Evolutionary conservation across 352 stramenopile species (phyloP).

Genomic region (Blastocystis sp.): DNA sequence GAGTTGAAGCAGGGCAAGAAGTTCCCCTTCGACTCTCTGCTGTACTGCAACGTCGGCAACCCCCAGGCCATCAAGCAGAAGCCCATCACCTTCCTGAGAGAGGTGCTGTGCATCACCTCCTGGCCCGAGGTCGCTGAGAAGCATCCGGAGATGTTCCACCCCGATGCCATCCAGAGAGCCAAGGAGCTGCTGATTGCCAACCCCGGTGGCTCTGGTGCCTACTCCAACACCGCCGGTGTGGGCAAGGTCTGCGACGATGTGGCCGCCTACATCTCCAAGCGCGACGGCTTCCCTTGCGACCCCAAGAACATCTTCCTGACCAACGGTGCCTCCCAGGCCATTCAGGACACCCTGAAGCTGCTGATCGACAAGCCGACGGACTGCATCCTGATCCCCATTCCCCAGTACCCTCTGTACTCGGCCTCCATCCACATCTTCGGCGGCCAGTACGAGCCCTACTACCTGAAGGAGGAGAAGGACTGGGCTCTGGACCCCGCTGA

Average conservation of each 20-base stretch:
- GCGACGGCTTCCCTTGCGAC: conserved; percentile 84
- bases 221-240: conserved; percentile 85
- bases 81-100: conserved; percentile 85
- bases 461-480: conserved; percentile 86
- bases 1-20: conserved; percentile 74
- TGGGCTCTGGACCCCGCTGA: conserved; percentile 85
- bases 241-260: conserved; percentile 83
- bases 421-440: conserved; percentile 88
- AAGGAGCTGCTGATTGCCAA: conserved; percentile 74
- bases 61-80: conserved; percentile 85
- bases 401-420: conserved; percentile 96
- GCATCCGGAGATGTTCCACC: conserved; percentile 62
- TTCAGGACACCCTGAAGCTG: conserved; percentile 87
- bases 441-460: conserved; percentile 89
- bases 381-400: conserved; percentile 89
- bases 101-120: conserved; percentile 82
- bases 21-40: conserved; percentile 82
- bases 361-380: conserved; percentile 95
- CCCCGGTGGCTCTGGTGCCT: conserved; percentile 82
- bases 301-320: conserved; percentile 93
- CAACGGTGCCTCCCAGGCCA: conserved; percentile 88
- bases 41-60: conserved; percentile 89
- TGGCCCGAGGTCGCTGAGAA: conserved; percentile 48
- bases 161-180: conserved; percentile 63
- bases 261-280: conserved; percentile 80